Conservation (phyloP, 495 filamentous ascomycete species). For the Trichoderma erinaceum region DNA sequence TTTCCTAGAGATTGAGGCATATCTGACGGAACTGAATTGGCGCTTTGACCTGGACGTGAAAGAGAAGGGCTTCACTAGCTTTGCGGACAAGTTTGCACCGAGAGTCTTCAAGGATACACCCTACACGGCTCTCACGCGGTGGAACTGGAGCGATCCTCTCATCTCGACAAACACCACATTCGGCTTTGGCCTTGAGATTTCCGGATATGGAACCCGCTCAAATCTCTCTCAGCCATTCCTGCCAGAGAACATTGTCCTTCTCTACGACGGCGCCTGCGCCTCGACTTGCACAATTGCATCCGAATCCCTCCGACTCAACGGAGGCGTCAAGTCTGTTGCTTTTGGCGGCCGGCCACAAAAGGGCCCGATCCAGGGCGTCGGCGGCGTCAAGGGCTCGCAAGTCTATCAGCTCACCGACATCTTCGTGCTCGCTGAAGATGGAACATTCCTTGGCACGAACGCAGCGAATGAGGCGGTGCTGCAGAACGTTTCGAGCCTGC, state of each 20-base stretch:
- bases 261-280: slow-evolving; percentile 57
- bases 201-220: slow-evolving; percentile 34
- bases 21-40: slow-evolving; percentile 32
- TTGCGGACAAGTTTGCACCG: slow-evolving; percentile 33
- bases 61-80: slow-evolving; percentile 30
- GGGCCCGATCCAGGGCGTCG: slow-evolving; percentile 58
- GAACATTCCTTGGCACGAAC: not conserved
- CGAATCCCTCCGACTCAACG: slow-evolving; percentile 50
- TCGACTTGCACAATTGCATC: slow-evolving; percentile 58
- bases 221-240: slow-evolving; percentile 41
- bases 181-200: slow-evolving; percentile 36
- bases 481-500: slow-evolving; percentile 8
- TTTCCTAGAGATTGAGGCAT: slow-evolving; percentile 23
- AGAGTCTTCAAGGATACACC: slow-evolving; percentile 26
- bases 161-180: slow-evolving; percentile 34
- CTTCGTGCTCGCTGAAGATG: not conserved
- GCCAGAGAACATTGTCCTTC: slow-evolving; percentile 27
- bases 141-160: slow-evolving; percentile 34
- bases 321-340: slow-evolving; percentile 52
- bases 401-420: slow-evolving; percentile 12
- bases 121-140: slow-evolving; percentile 35
- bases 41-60: slow-evolving; percentile 34
- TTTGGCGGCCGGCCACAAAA: slow-evolving; percentile 53
- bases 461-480: not conserved
- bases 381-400: slow-evolving; percentile 51